Evolutionary conservation across 108 stramenopile species (phyloP), one percentile per base, ranked within the genome.

Genomic region (Cylindrotheca fusiformis): DNA sequence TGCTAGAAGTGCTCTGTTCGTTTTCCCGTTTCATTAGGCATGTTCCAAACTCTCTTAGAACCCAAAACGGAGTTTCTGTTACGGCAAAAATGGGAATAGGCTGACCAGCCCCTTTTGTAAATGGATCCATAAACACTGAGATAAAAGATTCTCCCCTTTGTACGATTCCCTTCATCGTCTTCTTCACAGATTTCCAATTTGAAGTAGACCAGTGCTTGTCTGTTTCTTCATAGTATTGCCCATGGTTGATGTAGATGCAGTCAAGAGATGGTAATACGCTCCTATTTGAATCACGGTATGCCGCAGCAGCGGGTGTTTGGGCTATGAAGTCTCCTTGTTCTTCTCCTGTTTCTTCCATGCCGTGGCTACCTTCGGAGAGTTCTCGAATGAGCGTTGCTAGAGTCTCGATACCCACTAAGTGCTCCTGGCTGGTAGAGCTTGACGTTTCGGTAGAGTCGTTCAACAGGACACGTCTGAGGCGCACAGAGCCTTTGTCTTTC

Each of bases 161-260:
- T 5, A 28, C 53, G 12, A 80, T 52, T 10, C 45, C 59, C 31
- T 68, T 76, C 49, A 77, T 69, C 2, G 58, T 68, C 63, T 80
- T 79, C 49, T 72, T 29, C 12, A 69, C 33, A 1, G 67, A 18
- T 45, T 73, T 82, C 58, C 63, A 77, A 10, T 76, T 54, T n/a
- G 73, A 41, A 17, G 57, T 72, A 23, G 44, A 17, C 36, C 36
- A 14, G 14, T 41, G 36, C 14, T 41, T 41, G 14, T 41, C 36
- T 41, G 36, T 41, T 4, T 82, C 81, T 17, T 69, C 72, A 68
- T 65, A 92, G 61, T 79, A 92, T 59, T 86, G 85, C 48, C 88
- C 87, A 14, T 78, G 58, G 5, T 80, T 76, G 48, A 92, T 76
- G 52, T 77, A 87, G 8, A 88, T 80, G 52, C 87, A 92, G 22